Evolutionary conservation across 352 stramenopile species (phyloP), one percentile per base, ranked within the genome.

Genomic region (Lagenidium giganteum): DNA sequence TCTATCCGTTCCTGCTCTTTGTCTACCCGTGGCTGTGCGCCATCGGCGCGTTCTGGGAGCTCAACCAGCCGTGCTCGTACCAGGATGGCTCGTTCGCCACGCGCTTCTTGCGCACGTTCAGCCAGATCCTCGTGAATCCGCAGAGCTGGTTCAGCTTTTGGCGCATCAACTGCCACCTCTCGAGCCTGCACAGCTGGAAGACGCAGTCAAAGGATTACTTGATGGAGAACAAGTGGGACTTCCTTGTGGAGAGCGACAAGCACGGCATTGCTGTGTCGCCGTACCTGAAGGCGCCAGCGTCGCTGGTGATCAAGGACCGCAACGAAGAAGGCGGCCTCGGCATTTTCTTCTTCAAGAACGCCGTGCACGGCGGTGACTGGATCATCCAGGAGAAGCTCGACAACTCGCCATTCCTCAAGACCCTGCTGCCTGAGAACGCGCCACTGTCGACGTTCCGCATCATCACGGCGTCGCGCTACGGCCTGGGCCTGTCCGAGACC

Each of bases 211-310:
- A 71, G 2, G 91, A 86, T 36, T 98, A 98, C 66, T 54, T 81
- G 38, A 97, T 98, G 88, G 95, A 98, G 68, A 97, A 98, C 74
- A 99, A 99, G 71, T 98, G 95, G 95, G 97, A 96, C 42, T 99
- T 99, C 59, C 63, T 99, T 3, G 61, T 96, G 25, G 76, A 97
- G 51, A 82, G 88, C n/a, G 70, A 90, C 26, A 90, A 95, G 52
- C 56, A 83, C 28, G 76, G 70, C 29, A 95, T 99, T 22, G 93
- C 95, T 5, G 78, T 98, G 26, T 96, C 88, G 27, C 96, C 95
- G 8, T 98, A 95, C 68, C 67, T 98, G 28, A 88, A 96, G 47
- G 63, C 77, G 12, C 79, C 82, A 5, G 83, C 77, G 16, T 87
- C 76, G 38, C 80, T 98, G 26, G 95, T 98, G 6, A 78, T 98